Base-by-base conservation (phyloP, 177 flowering plant genomes). In the Vitis hybrid region DNA sequence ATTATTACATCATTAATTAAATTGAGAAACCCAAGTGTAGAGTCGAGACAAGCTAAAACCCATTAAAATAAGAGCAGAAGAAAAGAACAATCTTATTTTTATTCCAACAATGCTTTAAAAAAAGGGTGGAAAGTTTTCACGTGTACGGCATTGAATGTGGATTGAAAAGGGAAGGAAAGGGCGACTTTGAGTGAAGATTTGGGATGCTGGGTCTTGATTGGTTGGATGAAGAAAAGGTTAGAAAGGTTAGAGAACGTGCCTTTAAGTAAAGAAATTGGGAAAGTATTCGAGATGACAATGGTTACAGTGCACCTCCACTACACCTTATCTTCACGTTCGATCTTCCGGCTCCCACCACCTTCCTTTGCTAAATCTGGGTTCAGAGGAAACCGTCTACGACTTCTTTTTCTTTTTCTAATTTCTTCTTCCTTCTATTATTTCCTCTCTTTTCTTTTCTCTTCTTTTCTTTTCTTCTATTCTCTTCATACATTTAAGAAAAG, bases 11-110 rank as follows among this genome's bases (percentile, higher is more conserved):
- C 14, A 13, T 66, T 66, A 19, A 50, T 52, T 51, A 60, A 55
- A 66, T 60, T 51, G 16, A 9, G 51, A 7, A 66, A 39, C 19
- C 59, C 56, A 39, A 50, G 20, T 5, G 29, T 63, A 13, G 39
- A 15, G 2, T 39, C 3, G 11, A 53, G 49, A 55, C 19, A 16
- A 45, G 10, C 33, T 6, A 60, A 70, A 67, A 8, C 26, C 60
- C 65, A 65, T 50, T 65, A 48, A 60, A 49, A 15, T 53, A 65
- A 66, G 31, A 15, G 51, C 9, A 8, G 73, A 74, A 70, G 70
- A 65, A 70, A 74, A 52, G 62, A 70, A 75, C 74, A 75, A 57
- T 12, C 45, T 39, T 39, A 39, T 39, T 39, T 39, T 39, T 39
- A 16, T 62, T 72, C 48, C 56, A 15, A 49, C 33, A 68, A 39